Evolutionary conservation across 805 yeast genomes (phyloP).

Genomic region (Kluyveromyces starmeri): DNA sequence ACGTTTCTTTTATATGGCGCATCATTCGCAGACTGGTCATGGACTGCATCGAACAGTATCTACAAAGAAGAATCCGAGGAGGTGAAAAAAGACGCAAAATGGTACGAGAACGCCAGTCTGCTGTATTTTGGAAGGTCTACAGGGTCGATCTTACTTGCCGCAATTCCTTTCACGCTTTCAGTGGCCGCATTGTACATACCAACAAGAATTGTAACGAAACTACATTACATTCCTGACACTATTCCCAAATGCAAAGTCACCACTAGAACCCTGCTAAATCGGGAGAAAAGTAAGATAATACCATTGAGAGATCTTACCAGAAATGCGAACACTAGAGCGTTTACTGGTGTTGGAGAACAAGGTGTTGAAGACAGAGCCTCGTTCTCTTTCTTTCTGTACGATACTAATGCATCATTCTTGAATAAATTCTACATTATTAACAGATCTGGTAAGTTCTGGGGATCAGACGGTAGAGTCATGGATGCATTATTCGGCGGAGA

Average conservation of each 20-base stretch:
- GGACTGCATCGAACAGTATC: conserved; percentile 14
- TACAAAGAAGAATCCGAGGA: conserved; percentile 1
- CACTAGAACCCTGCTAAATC: conserved; percentile 12
- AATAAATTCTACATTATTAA: conserved; percentile 21
- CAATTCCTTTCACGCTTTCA: conserved; percentile 23
- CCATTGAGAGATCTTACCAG: conserved; percentile 14
- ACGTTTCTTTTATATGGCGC: conserved; percentile 23
- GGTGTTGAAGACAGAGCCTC: conserved; percentile 26
- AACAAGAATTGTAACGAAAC: conserved; percentile 22
- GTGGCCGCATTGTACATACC: conserved; percentile 16
- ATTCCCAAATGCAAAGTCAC: conserved; percentile 16
- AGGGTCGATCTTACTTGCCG: conserved; percentile 19
- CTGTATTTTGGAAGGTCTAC: conserved; percentile 14
- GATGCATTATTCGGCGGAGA: conserved; percentile 24
- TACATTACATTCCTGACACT: conserved; percentile 20
- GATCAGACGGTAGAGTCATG: conserved; percentile 23
- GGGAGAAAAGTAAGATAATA: conserved; percentile 6
- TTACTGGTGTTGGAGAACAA: conserved; percentile 24
- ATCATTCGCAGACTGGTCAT: conserved; percentile 23
- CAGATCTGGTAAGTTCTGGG: conserved; percentile 25
- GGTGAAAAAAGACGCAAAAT: conserved; percentile 1
- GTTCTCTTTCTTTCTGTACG: conserved; percentile 19
- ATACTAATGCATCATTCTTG: conserved; percentile 13
- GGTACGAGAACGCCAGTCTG: conserved; percentile 9
- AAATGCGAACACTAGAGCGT: conserved; percentile 14